A percentile compares a stretch with the other conserved stretches of the same genome.
Conservation (phyloP, 2,329 filamentous ascomycete genomes). For the Trichophyton schoenleinii region DNA sequence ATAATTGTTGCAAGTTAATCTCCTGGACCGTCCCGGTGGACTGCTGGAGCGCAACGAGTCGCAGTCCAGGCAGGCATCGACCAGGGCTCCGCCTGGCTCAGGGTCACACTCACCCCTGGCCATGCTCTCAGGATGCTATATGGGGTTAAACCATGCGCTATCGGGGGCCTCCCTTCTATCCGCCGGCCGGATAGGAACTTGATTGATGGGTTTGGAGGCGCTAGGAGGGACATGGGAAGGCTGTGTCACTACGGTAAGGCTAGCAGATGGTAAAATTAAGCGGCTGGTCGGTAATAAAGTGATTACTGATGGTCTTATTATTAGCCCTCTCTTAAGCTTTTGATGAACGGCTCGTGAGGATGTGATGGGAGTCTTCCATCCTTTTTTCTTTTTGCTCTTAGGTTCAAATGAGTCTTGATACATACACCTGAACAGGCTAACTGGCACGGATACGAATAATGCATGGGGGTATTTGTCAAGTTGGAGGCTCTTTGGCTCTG, state of each 20-base stretch:
- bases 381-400: neutral
- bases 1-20: neutral
- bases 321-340: neutral
- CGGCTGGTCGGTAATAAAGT: neutral
- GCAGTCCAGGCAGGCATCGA: neutral
- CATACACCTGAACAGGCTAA: neutral
- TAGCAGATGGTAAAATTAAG: constrained; percentile 1
- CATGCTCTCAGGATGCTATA: too few relatives aligned
- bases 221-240: neutral
- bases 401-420: neutral
- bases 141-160: neutral
- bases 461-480: neutral
- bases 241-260: neutral
- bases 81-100: neutral
- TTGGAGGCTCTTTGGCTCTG: neutral
- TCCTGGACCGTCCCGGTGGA: neutral
- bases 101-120: neutral
- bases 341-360: neutral
- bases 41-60: neutral
- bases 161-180: neutral
- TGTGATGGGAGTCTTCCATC: neutral
- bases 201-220: neutral
- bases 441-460: neutral
- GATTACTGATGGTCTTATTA: neutral
- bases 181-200: neutral